A percentile compares a stretch with the other conserved stretches of the same genome.
These are phyloP conservation scores for Lachancea sp. DNA, from an alignment of 805 yeast genomes.

Conservation along the genomic window DNA sequence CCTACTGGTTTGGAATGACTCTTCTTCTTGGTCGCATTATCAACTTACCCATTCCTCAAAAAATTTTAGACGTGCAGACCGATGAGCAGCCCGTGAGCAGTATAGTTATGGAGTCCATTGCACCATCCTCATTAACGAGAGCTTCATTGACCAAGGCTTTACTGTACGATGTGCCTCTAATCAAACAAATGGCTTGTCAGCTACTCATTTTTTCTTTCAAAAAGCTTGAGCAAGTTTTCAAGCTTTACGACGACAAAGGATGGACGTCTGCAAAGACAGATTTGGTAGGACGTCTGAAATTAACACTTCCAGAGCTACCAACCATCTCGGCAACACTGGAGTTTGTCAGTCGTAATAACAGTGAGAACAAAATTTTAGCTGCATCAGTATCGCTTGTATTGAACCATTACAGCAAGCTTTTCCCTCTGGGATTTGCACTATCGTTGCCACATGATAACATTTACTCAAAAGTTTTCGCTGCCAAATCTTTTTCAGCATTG, in stretches of 20 bases:
- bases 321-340: slow-evolving; percentile 38
- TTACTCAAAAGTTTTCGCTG: slow-evolving; percentile 32
- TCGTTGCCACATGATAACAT: slow-evolving; percentile 32
- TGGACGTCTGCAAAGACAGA: slow-evolving; percentile 37
- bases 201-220: slow-evolving; percentile 47
- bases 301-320: slow-evolving; percentile 46
- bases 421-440: slow-evolving; percentile 32
- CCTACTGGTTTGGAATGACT: slow-evolving; percentile 78
- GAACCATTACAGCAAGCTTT: slow-evolving; percentile 35
- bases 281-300: slow-evolving; percentile 32
- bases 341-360: slow-evolving; percentile 34
- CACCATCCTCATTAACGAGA: slow-evolving; percentile 61
- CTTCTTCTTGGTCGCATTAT: slow-evolving; percentile 54
- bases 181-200: slow-evolving; percentile 61
- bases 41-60: slow-evolving; percentile 47
- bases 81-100: slow-evolving; percentile 32
- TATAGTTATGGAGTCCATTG: slow-evolving; percentile 46
- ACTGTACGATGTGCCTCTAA: slow-evolving; percentile 41
- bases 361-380: slow-evolving; percentile 40
- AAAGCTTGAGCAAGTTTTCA: slow-evolving; percentile 43
- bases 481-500: slow-evolving; percentile 38
- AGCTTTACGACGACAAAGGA: slow-evolving; percentile 33
- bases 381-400: slow-evolving; percentile 43
- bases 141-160: slow-evolving; percentile 53
- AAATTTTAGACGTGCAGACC: slow-evolving; percentile 25